Conservation (phyloP, 768 basidiomycete genomes). For the Hypsizygus marmoreus region DNA sequence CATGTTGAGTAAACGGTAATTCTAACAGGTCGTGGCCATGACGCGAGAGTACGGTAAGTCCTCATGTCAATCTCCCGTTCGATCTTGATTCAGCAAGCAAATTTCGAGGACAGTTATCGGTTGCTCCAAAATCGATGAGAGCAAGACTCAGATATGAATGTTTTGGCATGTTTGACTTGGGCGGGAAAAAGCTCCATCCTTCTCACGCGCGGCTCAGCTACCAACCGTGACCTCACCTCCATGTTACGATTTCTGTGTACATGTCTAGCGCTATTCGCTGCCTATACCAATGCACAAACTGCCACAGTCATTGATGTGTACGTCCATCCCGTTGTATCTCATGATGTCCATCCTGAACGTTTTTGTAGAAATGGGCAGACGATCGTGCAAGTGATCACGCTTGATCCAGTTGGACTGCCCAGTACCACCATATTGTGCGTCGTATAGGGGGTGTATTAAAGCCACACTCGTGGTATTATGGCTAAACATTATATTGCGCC, state of each 20-base stretch:
- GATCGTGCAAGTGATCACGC: conserved; percentile 44
- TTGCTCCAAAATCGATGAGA: no score
- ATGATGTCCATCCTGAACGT: not conserved
- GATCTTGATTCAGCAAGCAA: no score
- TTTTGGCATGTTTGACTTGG: no score
- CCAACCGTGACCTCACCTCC: conserved; percentile 1
- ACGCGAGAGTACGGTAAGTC: no score
- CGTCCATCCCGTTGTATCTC: conserved; percentile 18
- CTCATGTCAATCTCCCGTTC: no score
- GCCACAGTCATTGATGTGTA: conserved; percentile 50
- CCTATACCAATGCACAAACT: conserved; percentile 44
- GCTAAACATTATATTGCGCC: no score
- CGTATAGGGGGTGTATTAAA: not conserved
- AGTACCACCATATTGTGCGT: conserved; percentile 19
- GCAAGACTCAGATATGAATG: no score
- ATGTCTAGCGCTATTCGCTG: conserved; percentile 17
- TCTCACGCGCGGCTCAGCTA: no score
- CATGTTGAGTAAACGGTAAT: no score
- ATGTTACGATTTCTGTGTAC: conserved; percentile 16
- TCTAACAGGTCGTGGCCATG: no score
- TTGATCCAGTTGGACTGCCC: conserved; percentile 9
- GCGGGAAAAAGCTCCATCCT: no score
- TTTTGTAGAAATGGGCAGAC: conserved; percentile 44
- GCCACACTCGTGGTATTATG: not conserved
- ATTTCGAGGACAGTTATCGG: no score